Percentiles rank a stretch among this genome's conserved stretches.
phyloP scores from a whole-genome alignment of 768 basidiomycete genomes.

The Leccinellum luteum region DNA sequence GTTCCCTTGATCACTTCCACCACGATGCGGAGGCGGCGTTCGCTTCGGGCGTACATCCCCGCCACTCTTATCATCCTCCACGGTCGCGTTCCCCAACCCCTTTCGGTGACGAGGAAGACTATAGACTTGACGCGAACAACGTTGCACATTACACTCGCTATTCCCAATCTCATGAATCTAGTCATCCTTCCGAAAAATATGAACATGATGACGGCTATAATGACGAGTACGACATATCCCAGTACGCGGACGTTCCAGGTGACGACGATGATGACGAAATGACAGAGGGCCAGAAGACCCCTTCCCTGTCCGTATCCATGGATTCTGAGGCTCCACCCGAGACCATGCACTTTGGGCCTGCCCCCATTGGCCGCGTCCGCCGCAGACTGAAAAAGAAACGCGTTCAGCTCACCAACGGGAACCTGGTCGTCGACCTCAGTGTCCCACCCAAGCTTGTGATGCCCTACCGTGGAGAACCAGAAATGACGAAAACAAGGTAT shows the following conservation, averaged over 20 bases:
- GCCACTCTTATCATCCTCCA: constrained; percentile 46
- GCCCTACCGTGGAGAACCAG: constrained; percentile 64
- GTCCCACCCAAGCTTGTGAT: constrained; percentile 85
- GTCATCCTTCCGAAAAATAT: constrained; percentile 26
- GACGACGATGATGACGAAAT: constrained; percentile 18
- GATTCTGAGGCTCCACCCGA: constrained; percentile 54
- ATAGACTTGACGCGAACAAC: constrained; percentile 54
- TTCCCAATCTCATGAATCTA: constrained; percentile 18
- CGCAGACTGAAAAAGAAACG: constrained; percentile 79
- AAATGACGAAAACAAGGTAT: constrained; percentile 72
- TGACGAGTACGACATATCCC: constrained; percentile 32
- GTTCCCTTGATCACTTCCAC: constrained; percentile 53
- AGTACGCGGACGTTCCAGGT: constrained; percentile 26
- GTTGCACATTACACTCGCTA: constrained; percentile 55
- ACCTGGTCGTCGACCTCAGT: constrained; percentile 79
- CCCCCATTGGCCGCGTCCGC: constrained; percentile 73
- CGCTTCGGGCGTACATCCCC: constrained; percentile 57
- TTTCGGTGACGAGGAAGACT: constrained; percentile 70
- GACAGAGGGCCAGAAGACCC: constrained; percentile 24
- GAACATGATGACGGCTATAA: constrained; percentile 8
- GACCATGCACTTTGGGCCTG: constrained; percentile 86
- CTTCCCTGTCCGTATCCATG: constrained; percentile 27
- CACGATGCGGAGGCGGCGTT: constrained; percentile 70
- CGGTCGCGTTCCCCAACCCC: constrained; percentile 79
- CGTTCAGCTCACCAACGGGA: constrained; percentile 82